phyloP scores from a whole-genome alignment of 2,329 filamentous ascomycete genomes.

The Capronia epimyces region DNA sequence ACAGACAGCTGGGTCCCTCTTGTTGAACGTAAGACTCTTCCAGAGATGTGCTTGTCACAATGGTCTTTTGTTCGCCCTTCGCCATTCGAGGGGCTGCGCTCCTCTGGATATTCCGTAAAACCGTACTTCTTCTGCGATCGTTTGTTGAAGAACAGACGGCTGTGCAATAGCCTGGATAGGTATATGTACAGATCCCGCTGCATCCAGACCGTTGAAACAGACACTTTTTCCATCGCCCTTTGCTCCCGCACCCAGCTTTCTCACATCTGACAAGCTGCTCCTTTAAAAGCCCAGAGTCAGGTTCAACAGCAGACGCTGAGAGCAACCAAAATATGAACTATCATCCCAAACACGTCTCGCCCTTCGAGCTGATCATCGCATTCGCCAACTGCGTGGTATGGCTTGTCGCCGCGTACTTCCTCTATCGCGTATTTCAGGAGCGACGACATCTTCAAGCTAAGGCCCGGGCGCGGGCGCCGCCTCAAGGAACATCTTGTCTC shows the following conservation, averaged over 20 bases:
- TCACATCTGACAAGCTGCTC: background rate
- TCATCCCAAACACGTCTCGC: background rate
- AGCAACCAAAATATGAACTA: background rate
- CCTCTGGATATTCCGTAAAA: background rate
- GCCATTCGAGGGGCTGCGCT: too few relatives aligned
- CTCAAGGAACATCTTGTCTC: background rate
- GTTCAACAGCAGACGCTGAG: background rate
- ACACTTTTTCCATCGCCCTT: background rate
- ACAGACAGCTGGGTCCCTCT: too few relatives aligned
- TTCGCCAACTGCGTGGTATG: conserved; percentile 13
- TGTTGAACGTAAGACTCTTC: too few relatives aligned
- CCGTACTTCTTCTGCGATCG: too few relatives aligned
- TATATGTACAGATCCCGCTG: background rate
- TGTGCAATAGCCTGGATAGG: background rate
- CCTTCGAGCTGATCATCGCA: conserved; percentile 11
- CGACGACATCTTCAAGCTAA: conserved; percentile 5
- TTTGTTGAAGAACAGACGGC: background rate
- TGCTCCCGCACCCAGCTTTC: background rate
- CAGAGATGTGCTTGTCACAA: too few relatives aligned
- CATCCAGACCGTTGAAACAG: background rate
- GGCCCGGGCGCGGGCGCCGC: background rate
- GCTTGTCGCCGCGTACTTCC: conserved; percentile 7
- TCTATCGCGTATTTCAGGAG: conserved; percentile 10
- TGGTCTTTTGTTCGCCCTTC: too few relatives aligned
- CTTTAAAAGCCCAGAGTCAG: background rate